These are phyloP conservation scores for Fusarium sublunatum DNA, from an alignment of 2,329 filamentous ascomycete species.

Conservation along the genomic window DNA sequence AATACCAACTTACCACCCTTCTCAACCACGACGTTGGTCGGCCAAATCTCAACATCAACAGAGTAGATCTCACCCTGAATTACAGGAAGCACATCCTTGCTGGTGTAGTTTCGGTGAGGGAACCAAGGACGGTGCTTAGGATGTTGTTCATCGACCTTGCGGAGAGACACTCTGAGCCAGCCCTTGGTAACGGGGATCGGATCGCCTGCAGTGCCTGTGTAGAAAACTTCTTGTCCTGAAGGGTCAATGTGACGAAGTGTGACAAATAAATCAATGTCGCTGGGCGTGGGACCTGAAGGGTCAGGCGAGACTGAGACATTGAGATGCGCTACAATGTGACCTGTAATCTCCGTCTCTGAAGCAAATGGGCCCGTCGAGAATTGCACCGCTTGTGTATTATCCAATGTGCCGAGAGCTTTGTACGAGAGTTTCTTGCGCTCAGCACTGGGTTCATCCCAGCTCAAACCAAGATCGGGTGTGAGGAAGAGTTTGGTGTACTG, in stretches of 20 bases:
- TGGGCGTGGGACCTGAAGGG: constrained; percentile 51
- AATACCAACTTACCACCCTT: constrained; percentile 64
- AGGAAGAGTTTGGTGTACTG: constrained; percentile 72
- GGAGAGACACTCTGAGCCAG: constrained; percentile 69
- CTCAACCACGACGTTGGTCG: constrained; percentile 66
- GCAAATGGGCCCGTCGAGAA: constrained; percentile 69
- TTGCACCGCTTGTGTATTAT: constrained; percentile 64
- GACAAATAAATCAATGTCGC: constrained; percentile 72
- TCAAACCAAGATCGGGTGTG: constrained; percentile 58
- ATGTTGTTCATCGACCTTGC: constrained; percentile 63
- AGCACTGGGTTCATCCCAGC: constrained; percentile 12
- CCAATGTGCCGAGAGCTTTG: constrained; percentile 67
- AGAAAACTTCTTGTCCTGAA: constrained; percentile 67
- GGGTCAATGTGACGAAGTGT: constrained; percentile 69
- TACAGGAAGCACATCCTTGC: constrained; percentile 66
- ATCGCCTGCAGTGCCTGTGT: constrained; percentile 74
- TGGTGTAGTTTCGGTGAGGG: constrained; percentile 67
- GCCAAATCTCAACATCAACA: constrained; percentile 73
- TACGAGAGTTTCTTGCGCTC: constrained; percentile 62
- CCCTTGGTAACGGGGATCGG: constrained; percentile 72
- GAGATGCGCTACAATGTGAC: constrained; percentile 72
- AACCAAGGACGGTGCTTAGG: constrained; percentile 64
- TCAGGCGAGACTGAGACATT: constrained; percentile 71
- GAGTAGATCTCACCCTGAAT: constrained; percentile 65
- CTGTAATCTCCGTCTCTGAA: constrained; percentile 75